Base-by-base conservation (phyloP, 2,329 filamentous ascomycete species). In the Trichoderma guizhouense region DNA sequence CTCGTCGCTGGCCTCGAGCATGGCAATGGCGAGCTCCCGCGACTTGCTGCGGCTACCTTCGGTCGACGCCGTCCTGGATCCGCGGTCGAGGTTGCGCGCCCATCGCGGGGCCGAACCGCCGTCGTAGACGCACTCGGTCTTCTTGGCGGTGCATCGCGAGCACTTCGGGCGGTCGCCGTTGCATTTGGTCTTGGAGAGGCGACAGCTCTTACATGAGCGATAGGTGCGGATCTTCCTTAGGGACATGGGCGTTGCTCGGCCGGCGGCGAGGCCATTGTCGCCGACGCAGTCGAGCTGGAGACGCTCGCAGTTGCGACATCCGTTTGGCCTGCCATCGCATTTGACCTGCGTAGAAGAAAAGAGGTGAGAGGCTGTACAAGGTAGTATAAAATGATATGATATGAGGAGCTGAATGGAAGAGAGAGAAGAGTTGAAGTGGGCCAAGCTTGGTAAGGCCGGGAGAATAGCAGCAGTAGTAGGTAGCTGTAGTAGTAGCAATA, bases 281-380 rank as follows among this genome's bases (percentile, higher is more conserved):
- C 78, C 79, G 67, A 82, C 80, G 72, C 81, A 83, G 71, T 82
- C 81, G 64, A 83, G 80, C 76, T 83, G 81, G 63, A 83, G 81
- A 53, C 81, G 81, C 76, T 83, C 81, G 74, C 81, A 83, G 75
- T 83, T 83, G 76, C 81, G 81, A 76, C 81, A 83, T 74, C 81
- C 81, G 75, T 82, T 79, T 51, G 81, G 81, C n/a, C 81, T 79
- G 61, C 81, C 81, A 72, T 83, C 81, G 74, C 81, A 83, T 77
- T 82, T 83, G 77, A 83, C 81, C 81, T 83, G 76, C n/a, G 18
- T 36, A 36, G 7, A 28, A 28, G 55, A 65, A 75, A 72, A 51
- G 43, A 47, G 12, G 57, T 58, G 61, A 63, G 24, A n/a, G 3
- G 55, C 21, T 30, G 65, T 53, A 36, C 34, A 36, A 36, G 12